Conservation (phyloP, 805 yeast genomes). For the Lipomyces spencermartinsiae region DNA sequence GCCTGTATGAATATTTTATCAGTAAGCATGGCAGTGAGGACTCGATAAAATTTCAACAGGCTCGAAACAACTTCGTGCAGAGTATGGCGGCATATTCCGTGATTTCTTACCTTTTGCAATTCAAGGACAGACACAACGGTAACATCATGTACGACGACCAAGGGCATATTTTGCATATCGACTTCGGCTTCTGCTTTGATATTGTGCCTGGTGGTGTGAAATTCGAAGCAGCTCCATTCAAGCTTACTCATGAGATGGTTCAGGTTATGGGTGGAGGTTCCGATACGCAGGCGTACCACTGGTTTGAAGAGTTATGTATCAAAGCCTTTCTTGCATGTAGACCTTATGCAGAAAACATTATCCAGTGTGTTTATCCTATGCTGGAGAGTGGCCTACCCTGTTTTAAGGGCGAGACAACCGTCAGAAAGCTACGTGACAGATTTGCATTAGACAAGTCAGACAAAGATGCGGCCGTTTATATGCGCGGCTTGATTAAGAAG, state of each 20-base stretch:
- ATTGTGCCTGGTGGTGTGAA: slow-evolving; percentile 99
- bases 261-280: slow-evolving; percentile 92
- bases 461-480: slow-evolving; percentile 79
- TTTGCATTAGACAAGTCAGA: slow-evolving; percentile 84
- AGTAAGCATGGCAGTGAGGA: slow-evolving; percentile 95
- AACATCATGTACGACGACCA: slow-evolving; percentile 95
- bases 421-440: slow-evolving; percentile 74
- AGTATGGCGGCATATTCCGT: slow-evolving; percentile 93
- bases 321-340: slow-evolving; percentile 89
- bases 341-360: slow-evolving; percentile 83
- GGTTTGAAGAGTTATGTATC: slow-evolving; percentile 95
- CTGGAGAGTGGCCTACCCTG: slow-evolving; percentile 71
- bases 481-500: slow-evolving; percentile 76
- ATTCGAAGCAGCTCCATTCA: slow-evolving; percentile 98
- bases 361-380: slow-evolving; percentile 90
- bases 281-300: slow-evolving; percentile 81
- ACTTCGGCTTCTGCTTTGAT: slow-evolving; percentile 98
- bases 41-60: slow-evolving; percentile 85
- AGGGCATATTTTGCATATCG: slow-evolving; percentile 95
- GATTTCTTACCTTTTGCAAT: slow-evolving; percentile 85
- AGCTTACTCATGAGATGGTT: slow-evolving; percentile 94
- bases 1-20: slow-evolving; percentile 87
- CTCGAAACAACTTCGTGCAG: slow-evolving; percentile 89
- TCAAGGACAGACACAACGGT: slow-evolving; percentile 96
- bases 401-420: slow-evolving; percentile 58